Percentiles rank a stretch among this genome's conserved stretches.
These are phyloP conservation scores for Pueraria montana DNA, from an alignment of 306 rosid species.

Conservation along the genomic window DNA sequence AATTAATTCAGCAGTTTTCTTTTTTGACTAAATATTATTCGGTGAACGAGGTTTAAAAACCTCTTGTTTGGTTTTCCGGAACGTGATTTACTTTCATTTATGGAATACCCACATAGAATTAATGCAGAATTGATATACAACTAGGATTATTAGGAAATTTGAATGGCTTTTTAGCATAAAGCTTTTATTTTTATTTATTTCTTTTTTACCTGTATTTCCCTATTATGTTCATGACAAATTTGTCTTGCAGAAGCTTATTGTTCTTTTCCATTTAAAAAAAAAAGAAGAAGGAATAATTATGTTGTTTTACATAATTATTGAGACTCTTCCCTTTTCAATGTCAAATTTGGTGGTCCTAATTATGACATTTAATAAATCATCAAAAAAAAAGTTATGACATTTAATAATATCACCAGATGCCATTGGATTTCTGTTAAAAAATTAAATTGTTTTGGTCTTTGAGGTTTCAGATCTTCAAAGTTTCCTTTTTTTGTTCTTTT, in stretches of 20 bases:
- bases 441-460: conserved; percentile 28
- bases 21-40: conserved; percentile 21
- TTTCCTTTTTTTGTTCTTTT: neutral
- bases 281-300: neutral
- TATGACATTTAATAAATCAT: conserved; percentile 28
- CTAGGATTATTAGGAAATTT: conserved; percentile 40
- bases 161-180: neutral
- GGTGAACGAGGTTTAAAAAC: conserved; percentile 15
- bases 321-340: conserved; percentile 21
- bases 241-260: conserved; percentile 36
- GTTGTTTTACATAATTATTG: neutral
- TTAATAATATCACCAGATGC: conserved; percentile 36
- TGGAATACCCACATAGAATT: conserved; percentile 27
- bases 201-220: neutral
- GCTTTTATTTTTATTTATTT: too few species aligned
- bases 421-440: conserved; percentile 22
- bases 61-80: neutral
- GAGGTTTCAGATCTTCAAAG: conserved; percentile 48
- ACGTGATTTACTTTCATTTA: conserved; percentile 34
- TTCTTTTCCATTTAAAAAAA: conserved; percentile 8
- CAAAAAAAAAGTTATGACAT: neutral
- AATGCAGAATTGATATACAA: neutral
- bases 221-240: neutral
- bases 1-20: conserved; percentile 10
- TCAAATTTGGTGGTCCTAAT: conserved; percentile 32